Conservation (phyloP, 129 eudicot genomes). For the Silybum marianum region DNA sequence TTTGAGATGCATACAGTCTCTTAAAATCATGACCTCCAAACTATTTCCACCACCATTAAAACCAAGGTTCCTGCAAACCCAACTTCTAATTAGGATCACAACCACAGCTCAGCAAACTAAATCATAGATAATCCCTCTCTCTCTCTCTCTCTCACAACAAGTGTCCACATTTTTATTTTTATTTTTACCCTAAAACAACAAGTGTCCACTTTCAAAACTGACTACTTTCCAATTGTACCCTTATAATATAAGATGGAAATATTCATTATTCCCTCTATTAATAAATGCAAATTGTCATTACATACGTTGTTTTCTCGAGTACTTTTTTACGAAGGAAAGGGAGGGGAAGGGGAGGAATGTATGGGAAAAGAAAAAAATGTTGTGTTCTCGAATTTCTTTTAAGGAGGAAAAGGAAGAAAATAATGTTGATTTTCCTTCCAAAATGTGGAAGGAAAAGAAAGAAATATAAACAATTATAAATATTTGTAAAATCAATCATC, state of each 20-base stretch:
- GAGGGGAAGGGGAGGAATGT: no score
- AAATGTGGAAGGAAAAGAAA: no score
- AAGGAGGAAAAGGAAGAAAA: no score
- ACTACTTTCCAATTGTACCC: background rate
- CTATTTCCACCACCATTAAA: constrained; percentile 53
- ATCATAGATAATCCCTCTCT: background rate
- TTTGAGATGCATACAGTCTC: constrained; percentile 76
- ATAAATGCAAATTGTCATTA: background rate
- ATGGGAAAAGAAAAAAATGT: no score
- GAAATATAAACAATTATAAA: no score
- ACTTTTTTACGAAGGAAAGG: no score
- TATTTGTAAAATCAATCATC: no score
- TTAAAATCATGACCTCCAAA: constrained; percentile 65
- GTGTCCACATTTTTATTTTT: background rate
- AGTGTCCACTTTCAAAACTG: background rate
- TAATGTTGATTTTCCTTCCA: no score
- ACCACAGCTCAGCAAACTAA: background rate
- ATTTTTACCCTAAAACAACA: no score
- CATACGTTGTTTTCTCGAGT: no score
- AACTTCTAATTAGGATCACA: background rate
- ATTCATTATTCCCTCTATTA: background rate
- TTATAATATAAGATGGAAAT: background rate
- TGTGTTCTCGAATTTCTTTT: no score
- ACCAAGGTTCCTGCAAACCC: constrained; percentile 55
- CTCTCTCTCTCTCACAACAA: no score